phyloP scores from a whole-genome alignment of 2,329 filamentous ascomycete genomes.

The Pseudopyrenochaeta lycopersici region DNA sequence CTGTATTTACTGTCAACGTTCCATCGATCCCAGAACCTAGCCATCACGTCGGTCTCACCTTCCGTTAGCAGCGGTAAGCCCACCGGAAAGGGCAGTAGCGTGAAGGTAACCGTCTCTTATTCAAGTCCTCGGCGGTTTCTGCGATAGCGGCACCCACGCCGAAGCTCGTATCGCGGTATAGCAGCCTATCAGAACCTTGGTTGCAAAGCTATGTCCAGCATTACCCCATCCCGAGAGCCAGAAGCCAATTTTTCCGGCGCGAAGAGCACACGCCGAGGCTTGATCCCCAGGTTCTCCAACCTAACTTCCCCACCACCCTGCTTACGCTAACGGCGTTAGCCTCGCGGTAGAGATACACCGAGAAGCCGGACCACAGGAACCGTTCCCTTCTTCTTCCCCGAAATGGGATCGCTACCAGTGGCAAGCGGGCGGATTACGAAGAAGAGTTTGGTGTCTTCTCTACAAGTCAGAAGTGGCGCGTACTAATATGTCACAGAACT shows the following conservation, averaged over 20 bases:
- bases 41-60: conserved; percentile 20
- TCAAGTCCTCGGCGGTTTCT: background rate
- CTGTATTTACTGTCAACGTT: conserved; percentile 16
- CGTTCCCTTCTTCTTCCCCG: background rate
- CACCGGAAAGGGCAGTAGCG: conserved; percentile 24
- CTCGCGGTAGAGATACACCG: conserved; percentile 22
- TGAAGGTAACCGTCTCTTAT: conserved; percentile 19
- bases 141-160: background rate
- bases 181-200: conserved; percentile 24
- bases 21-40: conserved; percentile 33
- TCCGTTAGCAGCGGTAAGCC: too few relatives aligned
- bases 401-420: background rate
- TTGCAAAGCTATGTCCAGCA: conserved; percentile 23
- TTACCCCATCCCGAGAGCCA: conserved; percentile 21
- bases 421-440: conserved; percentile 19
- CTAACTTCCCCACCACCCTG: conserved; percentile 18
- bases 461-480: conserved; percentile 8
- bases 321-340: conserved; percentile 15
- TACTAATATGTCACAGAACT: background rate
- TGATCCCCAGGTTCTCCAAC: conserved; percentile 23
- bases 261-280: conserved; percentile 21
- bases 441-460: conserved; percentile 14
- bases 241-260: conserved; percentile 25
- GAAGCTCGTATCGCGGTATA: conserved; percentile 8
- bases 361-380: conserved; percentile 4